Base-by-base conservation (phyloP, 2,329 filamentous ascomycete species). In the Phoma herbarum region DNA sequence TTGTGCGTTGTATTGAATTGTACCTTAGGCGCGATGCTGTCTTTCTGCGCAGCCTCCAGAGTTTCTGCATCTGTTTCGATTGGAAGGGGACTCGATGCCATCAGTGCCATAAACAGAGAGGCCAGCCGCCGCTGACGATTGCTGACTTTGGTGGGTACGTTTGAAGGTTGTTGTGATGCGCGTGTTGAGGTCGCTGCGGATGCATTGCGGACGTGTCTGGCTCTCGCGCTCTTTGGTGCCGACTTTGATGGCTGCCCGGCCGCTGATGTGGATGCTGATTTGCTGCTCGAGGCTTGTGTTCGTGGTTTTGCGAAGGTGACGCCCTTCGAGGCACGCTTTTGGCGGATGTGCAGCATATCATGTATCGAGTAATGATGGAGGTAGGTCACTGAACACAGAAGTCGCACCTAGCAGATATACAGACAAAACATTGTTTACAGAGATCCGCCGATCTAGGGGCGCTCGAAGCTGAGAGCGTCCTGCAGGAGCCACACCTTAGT, bases 41-140 rank as follows among this genome's bases (percentile, higher is more conserved):
- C 55, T 39, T 60, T 59, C 25, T 63, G 58, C 4, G 65, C 65
- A 6, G 59, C 59, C 44, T 66, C 55, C 3, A 68, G 54, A 12
- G 62, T 68, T 23, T 66, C 56, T 39, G 65, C 53, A 11, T 66
- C 59, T 3, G 64, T 50, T 39, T 65, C 65, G 29, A 65, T 60
- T 20, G 62, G 64, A 26, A 64, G 52, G 1, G 62, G 57, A 25
- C 61, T 67, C 33, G 61, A 62, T 0, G 65, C 60, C 44, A 66
- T 53, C 18, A 66, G 45, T 1, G 64, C 64, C 16, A 68, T 61
- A n/a, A 66, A 60, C 5, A 68, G 58, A 1, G 63, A 66, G 8
- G 62, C 62, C 4, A 66, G 55, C 10, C 64, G 48, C 18, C 59
- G 61, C 25, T 66, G 62, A 16, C 59, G 60, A 22, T 63, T 63